Conservation (phyloP, 2,329 filamentous ascomycete genomes). For the Penicillium sp. region DNA sequence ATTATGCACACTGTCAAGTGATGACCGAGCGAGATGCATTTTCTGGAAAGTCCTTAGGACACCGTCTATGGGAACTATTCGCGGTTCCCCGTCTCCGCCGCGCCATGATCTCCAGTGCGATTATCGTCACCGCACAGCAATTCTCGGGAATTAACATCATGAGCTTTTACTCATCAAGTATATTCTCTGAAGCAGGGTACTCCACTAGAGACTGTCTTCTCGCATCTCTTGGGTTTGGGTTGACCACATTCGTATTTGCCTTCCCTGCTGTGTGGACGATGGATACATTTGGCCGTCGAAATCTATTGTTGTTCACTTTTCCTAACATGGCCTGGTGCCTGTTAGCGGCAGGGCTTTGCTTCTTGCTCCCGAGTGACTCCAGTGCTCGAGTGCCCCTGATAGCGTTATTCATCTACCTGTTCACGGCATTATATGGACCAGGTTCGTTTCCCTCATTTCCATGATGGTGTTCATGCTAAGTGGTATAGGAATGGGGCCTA, state of each 20-base stretch:
- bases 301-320: slow-evolving; percentile 51
- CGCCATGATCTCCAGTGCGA: slow-evolving; percentile 38
- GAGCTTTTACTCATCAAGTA: slow-evolving; percentile 53
- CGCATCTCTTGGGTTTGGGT: slow-evolving; percentile 59
- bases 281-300: slow-evolving; percentile 57
- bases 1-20: slow-evolving; percentile 45
- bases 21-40: slow-evolving; percentile 36
- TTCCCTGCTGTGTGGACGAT: slow-evolving; percentile 62
- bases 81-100: slow-evolving; percentile 49
- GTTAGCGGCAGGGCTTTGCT: slow-evolving; percentile 52
- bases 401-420: slow-evolving; percentile 50
- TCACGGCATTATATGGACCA: slow-evolving; percentile 51
- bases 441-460: slow-evolving; percentile 27
- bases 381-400: slow-evolving; percentile 50
- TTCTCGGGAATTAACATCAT: slow-evolving; percentile 46
- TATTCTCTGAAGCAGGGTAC: slow-evolving; percentile 51
- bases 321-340: slow-evolving; percentile 53
- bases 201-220: slow-evolving; percentile 46
- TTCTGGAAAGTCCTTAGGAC: slow-evolving; percentile 22
- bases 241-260: slow-evolving; percentile 60
- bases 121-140: slow-evolving; percentile 35
- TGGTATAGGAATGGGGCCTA: slow-evolving; percentile 39
- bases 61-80: slow-evolving; percentile 51
- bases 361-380: slow-evolving; percentile 46
- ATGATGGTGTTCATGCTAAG: slow-evolving; percentile 14